Evolutionary conservation across 2,329 filamentous ascomycete species (phyloP).

Genomic region (Neoscytalidium dimidiatum): DNA sequence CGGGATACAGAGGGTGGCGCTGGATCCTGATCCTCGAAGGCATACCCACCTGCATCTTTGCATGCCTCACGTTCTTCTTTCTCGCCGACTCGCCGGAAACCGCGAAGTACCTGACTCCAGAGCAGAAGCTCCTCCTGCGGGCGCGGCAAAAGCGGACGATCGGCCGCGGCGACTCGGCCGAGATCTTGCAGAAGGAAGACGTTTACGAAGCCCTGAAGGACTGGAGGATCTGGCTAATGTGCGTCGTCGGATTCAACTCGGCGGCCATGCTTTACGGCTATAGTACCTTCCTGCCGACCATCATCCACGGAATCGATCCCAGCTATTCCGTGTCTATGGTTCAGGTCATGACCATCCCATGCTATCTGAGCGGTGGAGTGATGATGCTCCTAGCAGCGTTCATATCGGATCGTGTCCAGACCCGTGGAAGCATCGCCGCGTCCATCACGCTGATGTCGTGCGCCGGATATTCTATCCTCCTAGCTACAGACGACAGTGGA

Average conservation of each 20-base stretch:
- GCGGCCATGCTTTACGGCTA: slow-evolving; percentile 80
- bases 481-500: slow-evolving; percentile 60
- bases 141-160: slow-evolving; percentile 53
- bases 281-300: slow-evolving; percentile 76
- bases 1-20: slow-evolving; percentile 68
- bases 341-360: slow-evolving; percentile 77
- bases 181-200: slow-evolving; percentile 62
- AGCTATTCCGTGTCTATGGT: slow-evolving; percentile 64
- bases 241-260: slow-evolving; percentile 68
- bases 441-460: slow-evolving; percentile 68
- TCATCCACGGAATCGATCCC: slow-evolving; percentile 68
- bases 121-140: slow-evolving; percentile 62
- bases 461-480: slow-evolving; percentile 49
- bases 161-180: slow-evolving; percentile 48
- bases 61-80: slow-evolving; percentile 57
- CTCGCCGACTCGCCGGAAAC: slow-evolving; percentile 69
- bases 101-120: slow-evolving; percentile 60
- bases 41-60: slow-evolving; percentile 57
- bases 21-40: slow-evolving; percentile 70
- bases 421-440: slow-evolving; percentile 59
- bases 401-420: slow-evolving; percentile 68
- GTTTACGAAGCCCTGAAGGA: slow-evolving; percentile 68
- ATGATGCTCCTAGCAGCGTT: slow-evolving; percentile 67
- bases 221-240: slow-evolving; percentile 76
- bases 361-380: slow-evolving; percentile 71